Conservation (phyloP, 352 stramenopile species). For the Phytopythium chamaehyphon region DNA sequence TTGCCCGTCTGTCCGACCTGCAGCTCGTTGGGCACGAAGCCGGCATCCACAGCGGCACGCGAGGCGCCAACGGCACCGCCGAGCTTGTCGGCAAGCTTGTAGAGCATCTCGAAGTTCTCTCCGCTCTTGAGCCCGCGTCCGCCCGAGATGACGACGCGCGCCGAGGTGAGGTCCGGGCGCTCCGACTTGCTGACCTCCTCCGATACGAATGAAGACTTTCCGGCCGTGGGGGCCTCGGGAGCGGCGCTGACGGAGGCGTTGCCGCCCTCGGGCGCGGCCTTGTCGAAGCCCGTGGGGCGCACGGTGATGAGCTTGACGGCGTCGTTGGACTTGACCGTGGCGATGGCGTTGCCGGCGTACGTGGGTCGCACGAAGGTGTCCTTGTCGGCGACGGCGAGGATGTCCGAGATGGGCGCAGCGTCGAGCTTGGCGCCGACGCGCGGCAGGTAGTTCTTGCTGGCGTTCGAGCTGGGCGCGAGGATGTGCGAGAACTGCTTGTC, state of each 20-base stretch:
- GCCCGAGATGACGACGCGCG: constrained; percentile 94
- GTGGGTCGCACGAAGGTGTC: constrained; percentile 94
- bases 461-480: constrained; percentile 93
- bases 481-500: constrained; percentile 88
- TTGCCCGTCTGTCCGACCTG: constrained; percentile 99
- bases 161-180: constrained; percentile 93
- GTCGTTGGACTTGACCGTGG: constrained; percentile 87
- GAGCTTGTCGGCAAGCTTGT: constrained; percentile 97
- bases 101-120: constrained; percentile 98
- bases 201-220: constrained; percentile 89
- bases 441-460: constrained; percentile 96
- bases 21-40: constrained; percentile 98
- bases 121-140: constrained; percentile 96
- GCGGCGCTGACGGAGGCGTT: constrained; percentile 65
- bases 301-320: constrained; percentile 95
- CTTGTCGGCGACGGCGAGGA: constrained; percentile 88
- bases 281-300: constrained; percentile 97
- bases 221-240: constrained; percentile 42
- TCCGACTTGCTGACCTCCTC: constrained; percentile 95
- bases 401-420: constrained; percentile 94
- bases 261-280: constrained; percentile 81
- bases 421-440: constrained; percentile 94
- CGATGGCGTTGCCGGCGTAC: constrained; percentile 86
- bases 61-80: constrained; percentile 96
- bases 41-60: constrained; percentile 97